Conservation (phyloP, 2,329 filamentous ascomycete species). For the Neoscytalidium dimidiatum region DNA sequence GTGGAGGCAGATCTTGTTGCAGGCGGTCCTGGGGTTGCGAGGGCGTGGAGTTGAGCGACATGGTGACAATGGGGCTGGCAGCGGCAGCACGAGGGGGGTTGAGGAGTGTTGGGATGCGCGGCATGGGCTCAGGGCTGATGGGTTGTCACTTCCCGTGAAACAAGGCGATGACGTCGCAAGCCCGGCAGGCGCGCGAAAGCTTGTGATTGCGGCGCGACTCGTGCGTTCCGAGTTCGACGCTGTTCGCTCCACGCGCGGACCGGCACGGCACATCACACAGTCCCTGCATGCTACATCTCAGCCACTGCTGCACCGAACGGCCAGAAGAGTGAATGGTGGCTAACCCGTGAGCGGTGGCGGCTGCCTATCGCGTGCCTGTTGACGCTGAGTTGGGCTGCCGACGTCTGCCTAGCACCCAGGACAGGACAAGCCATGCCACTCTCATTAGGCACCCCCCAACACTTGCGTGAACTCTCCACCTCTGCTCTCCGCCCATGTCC, state of each 20-base stretch:
- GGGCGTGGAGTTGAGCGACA: slow-evolving; percentile 46
- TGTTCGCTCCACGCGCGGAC: slow-evolving; percentile 9
- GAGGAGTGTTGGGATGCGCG: slow-evolving; percentile 6
- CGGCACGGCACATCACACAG: slow-evolving; percentile 9
- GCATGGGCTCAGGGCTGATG: slow-evolving; percentile 2
- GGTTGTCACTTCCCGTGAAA: slow-evolving; percentile 10
- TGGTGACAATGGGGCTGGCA: slow-evolving; percentile 24
- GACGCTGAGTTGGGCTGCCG: background rate
- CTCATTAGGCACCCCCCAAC: background rate
- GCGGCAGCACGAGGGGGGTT: slow-evolving; percentile 14
- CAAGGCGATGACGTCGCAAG: slow-evolving; percentile 10
- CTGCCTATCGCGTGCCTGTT: background rate
- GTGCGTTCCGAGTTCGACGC: background rate
- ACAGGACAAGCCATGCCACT: background rate
- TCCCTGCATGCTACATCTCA: slow-evolving; percentile 10
- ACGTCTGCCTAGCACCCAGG: background rate
- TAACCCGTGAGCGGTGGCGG: background rate
- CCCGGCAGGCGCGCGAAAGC: background rate
- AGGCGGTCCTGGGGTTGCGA: slow-evolving; percentile 42
- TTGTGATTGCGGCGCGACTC: slow-evolving; percentile 15
- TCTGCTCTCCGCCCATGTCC: slow-evolving; percentile 8
- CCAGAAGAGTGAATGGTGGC: background rate
- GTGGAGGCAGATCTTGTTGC: slow-evolving; percentile 41
- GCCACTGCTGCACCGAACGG: background rate
- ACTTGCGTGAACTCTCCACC: background rate